Evolutionary conservation across 306 rosid genomes (phyloP), one percentile per base, ranked within the genome.

Genomic region (Coriaria nepalensis): DNA sequence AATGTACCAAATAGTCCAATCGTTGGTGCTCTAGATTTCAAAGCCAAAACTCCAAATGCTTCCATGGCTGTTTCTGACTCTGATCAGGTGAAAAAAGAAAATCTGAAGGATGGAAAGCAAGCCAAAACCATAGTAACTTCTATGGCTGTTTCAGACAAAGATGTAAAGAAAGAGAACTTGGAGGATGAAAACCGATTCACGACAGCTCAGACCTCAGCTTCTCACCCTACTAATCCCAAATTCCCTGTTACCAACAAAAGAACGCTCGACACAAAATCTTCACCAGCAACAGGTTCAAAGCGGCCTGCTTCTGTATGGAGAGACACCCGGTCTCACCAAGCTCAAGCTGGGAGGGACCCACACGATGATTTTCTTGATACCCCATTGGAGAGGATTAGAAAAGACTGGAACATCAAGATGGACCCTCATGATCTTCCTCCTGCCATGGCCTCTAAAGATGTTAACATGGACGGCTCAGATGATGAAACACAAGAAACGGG

Each of bases 291-390:
- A 4, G 79, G 81, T 52, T 63, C 68, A 40, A 90, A 90, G 71
- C 64, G 83, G 56, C 64, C 74, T 35, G 92, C 98, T 44, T 64
- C 94, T 54, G 55, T 60, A 12, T 90, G 98, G 98, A 75, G 93
- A 59, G 87, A 69, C 35, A 85, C 98, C 35, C 68, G 94, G 50
- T 54, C 93, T 11, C 76, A 61, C 53, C 87, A 79, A 52, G 81
- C 78, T 57, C 87, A 78, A 50, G 71, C 47, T 41, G 85, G 95
- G 41, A 49, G 58, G 48, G 98, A 90, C 53, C 94, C 73, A 4
- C 95, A 79, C 50, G 98, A 90, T 41, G 94, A 90, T 76, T 90
- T 90, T 77, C 98, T 90, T 20, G 85, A 79, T 34, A 90, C 97
- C 40, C 97, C 95, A 8, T 73, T 81, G 2, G 92, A 90, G 76